phyloP scores from a whole-genome alignment of 1,284 basidiomycete genomes.

The Gyrodon tennesseensis region DNA sequence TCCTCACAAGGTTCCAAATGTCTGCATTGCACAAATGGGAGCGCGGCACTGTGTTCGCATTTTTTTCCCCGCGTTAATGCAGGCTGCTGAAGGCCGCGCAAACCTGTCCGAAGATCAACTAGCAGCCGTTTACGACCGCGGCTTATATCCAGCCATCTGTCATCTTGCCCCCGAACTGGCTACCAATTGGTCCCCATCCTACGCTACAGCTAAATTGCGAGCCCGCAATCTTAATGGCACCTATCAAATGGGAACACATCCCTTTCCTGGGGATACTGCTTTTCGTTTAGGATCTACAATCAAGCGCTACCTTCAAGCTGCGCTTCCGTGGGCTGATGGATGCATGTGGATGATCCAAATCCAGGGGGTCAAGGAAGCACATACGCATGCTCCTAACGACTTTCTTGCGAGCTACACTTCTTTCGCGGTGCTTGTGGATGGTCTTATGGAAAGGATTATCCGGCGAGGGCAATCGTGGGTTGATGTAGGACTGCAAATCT shows the following conservation, averaged over 20 bases:
- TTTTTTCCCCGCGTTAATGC: slow-evolving; percentile 21
- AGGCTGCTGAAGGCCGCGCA: neutral
- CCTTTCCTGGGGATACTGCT: slow-evolving; percentile 11
- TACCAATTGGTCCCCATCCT: slow-evolving; percentile 22
- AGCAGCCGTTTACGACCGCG: slow-evolving; percentile 3
- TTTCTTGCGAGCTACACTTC: neutral
- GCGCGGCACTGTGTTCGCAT: slow-evolving; percentile 8
- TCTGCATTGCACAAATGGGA: slow-evolving; percentile 23
- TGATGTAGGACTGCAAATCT: slow-evolving; percentile 17
- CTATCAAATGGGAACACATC: slow-evolving; percentile 16
- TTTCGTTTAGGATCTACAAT: slow-evolving; percentile 4
- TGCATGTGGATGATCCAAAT: slow-evolving; percentile 23
- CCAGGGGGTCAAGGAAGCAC: slow-evolving; percentile 22
- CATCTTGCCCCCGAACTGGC: slow-evolving; percentile 16
- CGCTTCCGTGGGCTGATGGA: slow-evolving; percentile 11
- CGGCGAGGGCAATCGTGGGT: slow-evolving; percentile 18
- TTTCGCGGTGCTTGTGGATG: neutral
- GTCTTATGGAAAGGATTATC: neutral
- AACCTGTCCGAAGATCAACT: slow-evolving; percentile 7
- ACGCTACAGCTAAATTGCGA: slow-evolving; percentile 11
- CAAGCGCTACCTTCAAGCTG: slow-evolving; percentile 2
- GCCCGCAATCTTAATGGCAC: slow-evolving; percentile 18
- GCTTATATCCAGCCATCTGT: slow-evolving; percentile 18
- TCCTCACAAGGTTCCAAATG: slow-evolving; percentile 18
- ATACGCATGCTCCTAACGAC: slow-evolving; percentile 4